Percentiles rank a stretch among this genome's conserved stretches.
These are phyloP conservation scores for Oryza punctata DNA, from an alignment of 176 grass and related monocot genomes.

Conservation along the genomic window DNA sequence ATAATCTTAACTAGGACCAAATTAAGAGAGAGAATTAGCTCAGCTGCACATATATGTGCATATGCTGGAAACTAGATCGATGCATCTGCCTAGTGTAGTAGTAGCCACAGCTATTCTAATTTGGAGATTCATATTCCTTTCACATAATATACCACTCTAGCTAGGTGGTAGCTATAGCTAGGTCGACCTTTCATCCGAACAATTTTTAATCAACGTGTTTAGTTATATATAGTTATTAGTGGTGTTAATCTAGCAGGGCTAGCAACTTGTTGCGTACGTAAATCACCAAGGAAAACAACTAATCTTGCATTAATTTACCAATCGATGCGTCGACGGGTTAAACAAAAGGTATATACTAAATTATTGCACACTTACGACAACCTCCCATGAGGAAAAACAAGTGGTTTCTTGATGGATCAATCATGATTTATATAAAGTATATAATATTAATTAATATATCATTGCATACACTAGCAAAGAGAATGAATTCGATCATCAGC, in stretches of 20 bases:
- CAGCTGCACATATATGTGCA: not conserved
- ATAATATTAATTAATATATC: not conserved
- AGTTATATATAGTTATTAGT: not conserved
- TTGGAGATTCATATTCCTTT: not conserved
- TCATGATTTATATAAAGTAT: not conserved
- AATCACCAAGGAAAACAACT: not conserved
- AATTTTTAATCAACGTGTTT: not conserved
- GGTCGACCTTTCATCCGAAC: constrained; percentile 6
- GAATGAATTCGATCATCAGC: not conserved
- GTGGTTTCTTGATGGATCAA: not conserved
- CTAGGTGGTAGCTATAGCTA: not conserved
- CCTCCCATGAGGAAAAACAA: not conserved
- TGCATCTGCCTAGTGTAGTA: not conserved
- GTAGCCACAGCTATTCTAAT: not conserved
- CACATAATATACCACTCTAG: not conserved
- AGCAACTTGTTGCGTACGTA: constrained; percentile 13
- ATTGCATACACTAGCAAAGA: not conserved
- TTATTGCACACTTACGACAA: not conserved
- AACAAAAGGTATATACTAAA: not conserved
- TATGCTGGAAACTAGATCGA: not conserved
- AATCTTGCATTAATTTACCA: not conserved
- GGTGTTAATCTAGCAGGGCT: not conserved
- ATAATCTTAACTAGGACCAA: constrained; percentile 43
- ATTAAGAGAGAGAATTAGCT: constrained; percentile 18
- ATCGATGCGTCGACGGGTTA: not conserved